A percentile compares a stretch with the other conserved stretches of the same genome.
These are phyloP conservation scores for Aphanoascus verrucosus DNA, from an alignment of 2,329 filamentous ascomycete genomes.

Conservation along the genomic window DNA sequence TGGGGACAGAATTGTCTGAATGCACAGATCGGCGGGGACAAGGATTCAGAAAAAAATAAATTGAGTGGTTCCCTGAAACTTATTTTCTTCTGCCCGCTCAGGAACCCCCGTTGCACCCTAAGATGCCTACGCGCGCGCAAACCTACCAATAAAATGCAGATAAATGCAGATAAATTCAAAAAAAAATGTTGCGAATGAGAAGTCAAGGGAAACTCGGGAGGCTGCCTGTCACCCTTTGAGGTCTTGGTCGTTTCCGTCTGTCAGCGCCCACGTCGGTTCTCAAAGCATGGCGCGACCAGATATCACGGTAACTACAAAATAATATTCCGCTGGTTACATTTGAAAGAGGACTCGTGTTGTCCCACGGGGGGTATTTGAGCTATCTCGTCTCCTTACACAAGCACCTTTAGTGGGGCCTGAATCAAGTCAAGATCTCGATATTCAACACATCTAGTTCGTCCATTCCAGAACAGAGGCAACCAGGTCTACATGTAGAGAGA, in stretches of 20 bases:
- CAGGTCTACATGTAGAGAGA: slow-evolving; percentile 68
- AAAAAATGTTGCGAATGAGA: slow-evolving; percentile 1
- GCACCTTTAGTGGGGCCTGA: not conserved
- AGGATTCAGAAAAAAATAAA: slow-evolving; percentile 13
- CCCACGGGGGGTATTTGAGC: not conserved
- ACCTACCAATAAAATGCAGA: not conserved
- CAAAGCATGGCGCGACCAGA: not conserved
- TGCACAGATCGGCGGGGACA: slow-evolving; percentile 14
- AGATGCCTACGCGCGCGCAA: not conserved
- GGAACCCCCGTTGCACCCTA: slow-evolving; percentile 1
- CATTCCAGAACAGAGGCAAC: not conserved
- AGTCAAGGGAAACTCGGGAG: not conserved
- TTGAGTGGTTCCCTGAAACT: slow-evolving; percentile 9
- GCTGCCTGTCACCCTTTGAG: not conserved
- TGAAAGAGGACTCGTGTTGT: not conserved
- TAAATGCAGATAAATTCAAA: not conserved
- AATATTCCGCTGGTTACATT: not conserved
- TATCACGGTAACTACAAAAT: not conserved
- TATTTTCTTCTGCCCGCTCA: slow-evolving; percentile 8
- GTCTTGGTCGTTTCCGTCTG: not conserved
- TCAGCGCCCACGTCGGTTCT: not conserved
- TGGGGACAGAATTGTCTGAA: slow-evolving; percentile 9
- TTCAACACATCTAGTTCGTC: not conserved
- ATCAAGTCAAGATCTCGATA: not conserved
- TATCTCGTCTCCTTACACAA: not conserved